A percentile compares a stretch with the other conserved stretches of the same genome.
phyloP scores from a whole-genome alignment of 2,329 filamentous ascomycete genomes.

The Aureobasidium sp. region DNA sequence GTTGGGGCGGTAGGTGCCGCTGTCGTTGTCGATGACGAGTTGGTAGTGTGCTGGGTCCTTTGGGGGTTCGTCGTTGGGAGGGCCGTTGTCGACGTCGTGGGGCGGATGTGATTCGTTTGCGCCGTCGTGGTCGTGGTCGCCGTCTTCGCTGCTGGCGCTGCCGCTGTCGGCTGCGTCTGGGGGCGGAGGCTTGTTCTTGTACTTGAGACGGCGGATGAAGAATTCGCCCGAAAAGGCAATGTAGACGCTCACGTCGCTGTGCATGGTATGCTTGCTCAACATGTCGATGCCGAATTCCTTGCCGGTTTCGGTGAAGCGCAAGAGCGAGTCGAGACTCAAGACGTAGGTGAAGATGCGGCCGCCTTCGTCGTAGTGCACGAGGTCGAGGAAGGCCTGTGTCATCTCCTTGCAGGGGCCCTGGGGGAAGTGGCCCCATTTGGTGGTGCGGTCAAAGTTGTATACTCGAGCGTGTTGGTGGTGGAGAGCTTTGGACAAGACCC shows the following conservation, averaged over 20 bases:
- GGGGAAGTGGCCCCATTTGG: conserved; percentile 61
- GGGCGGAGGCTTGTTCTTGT: conserved; percentile 33
- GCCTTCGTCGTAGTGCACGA: conserved; percentile 80
- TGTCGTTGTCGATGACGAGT: conserved; percentile 90
- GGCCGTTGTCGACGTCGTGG: conserved; percentile 41
- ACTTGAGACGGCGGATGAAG: conserved; percentile 66
- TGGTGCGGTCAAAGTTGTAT: conserved; percentile 78
- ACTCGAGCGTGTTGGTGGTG: conserved; percentile 85
- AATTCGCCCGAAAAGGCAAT: conserved; percentile 92
- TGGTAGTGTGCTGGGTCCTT: conserved; percentile 62
- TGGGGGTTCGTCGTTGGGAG: conserved; percentile 37
- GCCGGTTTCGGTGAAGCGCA: conserved; percentile 91
- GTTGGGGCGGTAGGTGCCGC: conserved; percentile 86
- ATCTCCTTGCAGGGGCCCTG: conserved; percentile 59
- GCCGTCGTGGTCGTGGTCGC: conserved; percentile 15
- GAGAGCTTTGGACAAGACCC: conserved; percentile 73
- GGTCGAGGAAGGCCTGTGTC: conserved; percentile 72
- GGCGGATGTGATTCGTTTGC: conserved; percentile 39
- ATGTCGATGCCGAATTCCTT: conserved; percentile 93
- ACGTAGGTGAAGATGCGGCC: conserved; percentile 88
- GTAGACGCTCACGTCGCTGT: conserved; percentile 84
- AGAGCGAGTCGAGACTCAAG: conserved; percentile 74
- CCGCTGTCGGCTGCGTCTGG: conserved; percentile 42
- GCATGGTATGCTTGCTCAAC: conserved; percentile 93
- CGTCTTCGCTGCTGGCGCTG: conserved; percentile 26